Evolutionary conservation across 208 protist genomes (phyloP).

Genomic region (Leishmania braziliensis): DNA sequence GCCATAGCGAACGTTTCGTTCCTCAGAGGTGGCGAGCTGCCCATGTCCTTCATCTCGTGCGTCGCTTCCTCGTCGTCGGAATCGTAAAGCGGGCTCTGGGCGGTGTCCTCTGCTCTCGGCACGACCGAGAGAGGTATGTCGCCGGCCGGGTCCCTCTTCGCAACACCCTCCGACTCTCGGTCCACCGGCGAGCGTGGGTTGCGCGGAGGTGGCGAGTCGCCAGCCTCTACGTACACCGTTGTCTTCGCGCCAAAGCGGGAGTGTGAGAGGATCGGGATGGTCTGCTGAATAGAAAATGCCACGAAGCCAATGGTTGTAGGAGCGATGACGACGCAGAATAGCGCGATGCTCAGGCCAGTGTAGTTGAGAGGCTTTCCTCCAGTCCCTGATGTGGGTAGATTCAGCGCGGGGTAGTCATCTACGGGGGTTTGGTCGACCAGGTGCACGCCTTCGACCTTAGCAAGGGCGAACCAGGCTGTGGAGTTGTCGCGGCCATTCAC

Average conservation of each 20-base stretch:
- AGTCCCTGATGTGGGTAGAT: constrained; percentile 24
- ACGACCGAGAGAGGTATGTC: constrained; percentile 32
- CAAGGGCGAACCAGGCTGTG: constrained; percentile 45
- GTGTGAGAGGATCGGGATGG: constrained; percentile 46
- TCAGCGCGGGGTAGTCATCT: constrained; percentile 23
- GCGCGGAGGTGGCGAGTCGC: constrained; percentile 65
- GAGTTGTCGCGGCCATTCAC: constrained; percentile 28
- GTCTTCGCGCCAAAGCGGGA: constrained; percentile 32
- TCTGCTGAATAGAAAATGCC: constrained; percentile 74
- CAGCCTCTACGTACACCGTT: constrained; percentile 30
- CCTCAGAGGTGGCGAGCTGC: constrained; percentile 49
- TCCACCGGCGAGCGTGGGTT: constrained; percentile 27
- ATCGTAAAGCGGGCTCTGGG: constrained; percentile 62
- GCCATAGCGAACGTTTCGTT: constrained; percentile 47
- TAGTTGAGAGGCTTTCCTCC: constrained; percentile 4
- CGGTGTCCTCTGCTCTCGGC: constrained; percentile 45
- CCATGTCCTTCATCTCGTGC: constrained; percentile 35
- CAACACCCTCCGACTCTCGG: constrained; percentile 14
- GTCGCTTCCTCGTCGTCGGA: constrained; percentile 42
- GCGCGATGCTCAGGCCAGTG: constrained; percentile 40
- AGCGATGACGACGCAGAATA: constrained; percentile 59
- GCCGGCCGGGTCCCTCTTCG: constrained; percentile 3
- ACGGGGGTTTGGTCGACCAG: constrained; percentile 38
- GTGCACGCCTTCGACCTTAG: constrained; percentile 44
- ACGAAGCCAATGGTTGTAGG: constrained; percentile 66